Evolutionary conservation across 2,329 filamentous ascomycete species (phyloP).

Genomic region (Aspergillus neoniger): DNA sequence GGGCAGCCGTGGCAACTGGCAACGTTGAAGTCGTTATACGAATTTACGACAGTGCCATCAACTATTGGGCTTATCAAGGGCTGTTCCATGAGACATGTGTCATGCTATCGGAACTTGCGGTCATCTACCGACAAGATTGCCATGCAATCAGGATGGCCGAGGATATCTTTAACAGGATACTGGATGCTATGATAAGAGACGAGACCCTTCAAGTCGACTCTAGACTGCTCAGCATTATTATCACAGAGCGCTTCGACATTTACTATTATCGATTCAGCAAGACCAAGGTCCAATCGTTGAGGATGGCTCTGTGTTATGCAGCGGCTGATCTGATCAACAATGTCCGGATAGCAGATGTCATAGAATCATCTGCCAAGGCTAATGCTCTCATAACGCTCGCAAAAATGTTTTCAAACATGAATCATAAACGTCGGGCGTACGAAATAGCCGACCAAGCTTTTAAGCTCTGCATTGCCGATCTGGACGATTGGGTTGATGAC

Average conservation of each 20-base stretch:
- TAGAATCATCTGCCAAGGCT: not conserved
- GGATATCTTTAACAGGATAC: not conserved
- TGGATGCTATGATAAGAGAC: not conserved
- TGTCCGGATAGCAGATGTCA: not conserved
- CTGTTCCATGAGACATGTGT: not conserved
- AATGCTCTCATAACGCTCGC: not conserved
- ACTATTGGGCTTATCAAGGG: not conserved
- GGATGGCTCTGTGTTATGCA: not conserved
- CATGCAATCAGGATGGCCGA: slow-evolving; percentile 1
- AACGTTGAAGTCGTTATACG: not conserved
- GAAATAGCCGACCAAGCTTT: not conserved
- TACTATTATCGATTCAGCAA: not conserved
- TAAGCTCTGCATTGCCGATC: not conserved
- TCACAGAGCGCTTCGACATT: not conserved
- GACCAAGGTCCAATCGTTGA: not conserved
- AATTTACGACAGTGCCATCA: not conserved
- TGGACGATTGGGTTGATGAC: not conserved
- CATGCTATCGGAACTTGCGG: slow-evolving; percentile 1
- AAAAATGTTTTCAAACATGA: not conserved
- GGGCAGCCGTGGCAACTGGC: not conserved
- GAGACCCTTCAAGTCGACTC: not conserved
- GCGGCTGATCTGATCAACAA: not conserved
- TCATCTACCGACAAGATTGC: slow-evolving; percentile 1
- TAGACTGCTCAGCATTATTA: not conserved
- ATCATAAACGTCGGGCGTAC: not conserved